Base-by-base conservation (phyloP, 225 moss, liverwort and hornwort genomes). In the Thuidium tamariscinum region DNA sequence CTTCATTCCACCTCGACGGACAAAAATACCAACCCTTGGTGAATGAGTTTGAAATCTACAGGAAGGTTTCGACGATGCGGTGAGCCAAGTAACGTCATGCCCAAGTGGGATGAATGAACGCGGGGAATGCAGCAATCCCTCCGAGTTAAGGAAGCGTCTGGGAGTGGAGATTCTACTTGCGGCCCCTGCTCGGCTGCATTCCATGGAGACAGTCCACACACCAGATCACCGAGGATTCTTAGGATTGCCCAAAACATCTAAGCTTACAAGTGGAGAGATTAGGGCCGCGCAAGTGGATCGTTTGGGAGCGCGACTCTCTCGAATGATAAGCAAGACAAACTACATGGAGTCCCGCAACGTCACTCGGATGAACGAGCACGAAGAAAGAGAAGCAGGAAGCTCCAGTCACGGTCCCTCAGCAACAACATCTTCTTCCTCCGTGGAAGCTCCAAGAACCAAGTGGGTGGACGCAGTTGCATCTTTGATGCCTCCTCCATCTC, bases 181-280 rank as follows among this genome's bases (percentile, higher is more conserved):
- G 68, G 83, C 18, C 30, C 91, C 89, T 26, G 54, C 80, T n/a
- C 91, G 92, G 22, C 44, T 89, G 73, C 91, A 93, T 83, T 91
- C 91, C 69, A 93, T 93, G 90, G 90, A 90, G 59, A 91, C 89
- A 8, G 90, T 93, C 26, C 93, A 93, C 87, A 93, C 93, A 26
- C 93, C 91, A 14, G 91, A 93, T 37, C 91, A 91, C 81, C 89
- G 89, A 75, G 93, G 93, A 61, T 93, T 93, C 79, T 85, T 93
- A 61, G 93, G 93, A 69, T 57, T 93, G 57, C 93, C 93, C 6
- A 91, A 87, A 84, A 52, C 84, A 27, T 49, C 90, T 17, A 81
- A 84, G 44, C 64, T 83, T 21, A 52, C 71, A 21, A 78, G 61
- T 39, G 88, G 82, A 61, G 91, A 91, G 82, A 77, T 85, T 25